Evolutionary conservation across 169 alveolate genomes (phyloP).

Genomic region (Eimeria falciformis): DNA sequence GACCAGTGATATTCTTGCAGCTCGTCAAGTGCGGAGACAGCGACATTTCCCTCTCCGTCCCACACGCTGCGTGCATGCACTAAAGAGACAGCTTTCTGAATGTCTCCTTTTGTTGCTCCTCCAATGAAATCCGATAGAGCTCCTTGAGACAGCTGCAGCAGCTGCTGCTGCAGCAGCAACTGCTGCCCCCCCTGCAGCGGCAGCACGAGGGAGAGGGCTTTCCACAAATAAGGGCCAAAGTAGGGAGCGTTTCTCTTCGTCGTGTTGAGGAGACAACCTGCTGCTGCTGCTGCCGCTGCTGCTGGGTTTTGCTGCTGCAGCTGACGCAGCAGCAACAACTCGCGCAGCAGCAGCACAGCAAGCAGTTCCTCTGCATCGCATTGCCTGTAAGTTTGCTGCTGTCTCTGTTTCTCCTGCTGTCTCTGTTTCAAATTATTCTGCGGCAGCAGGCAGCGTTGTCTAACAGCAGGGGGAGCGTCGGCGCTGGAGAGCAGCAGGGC

Average conservation of each 20-base stretch:
- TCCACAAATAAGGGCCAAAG: conserved; percentile 17
- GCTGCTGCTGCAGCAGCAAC: conserved; percentile 39
- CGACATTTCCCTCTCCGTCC: conserved; percentile 32
- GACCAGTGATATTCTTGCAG: conserved; percentile 35
- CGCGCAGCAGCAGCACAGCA: conserved; percentile 20
- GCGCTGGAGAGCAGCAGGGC: conserved; percentile 18
- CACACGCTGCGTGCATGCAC: conserved; percentile 48
- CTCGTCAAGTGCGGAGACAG: conserved; percentile 31
- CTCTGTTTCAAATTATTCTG: neutral
- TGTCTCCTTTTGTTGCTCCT: neutral
- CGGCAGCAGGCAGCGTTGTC: neutral
- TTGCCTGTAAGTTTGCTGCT: neutral
- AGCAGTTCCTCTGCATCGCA: conserved; percentile 36
- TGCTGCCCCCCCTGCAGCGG: conserved; percentile 41
- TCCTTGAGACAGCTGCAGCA: conserved; percentile 12
- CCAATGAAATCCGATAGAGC: neutral
- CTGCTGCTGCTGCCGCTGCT: conserved; percentile 18
- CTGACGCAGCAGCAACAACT: conserved; percentile 21
- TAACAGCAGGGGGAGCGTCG: neutral
- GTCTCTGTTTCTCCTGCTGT: neutral
- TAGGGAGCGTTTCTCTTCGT: conserved; percentile 5
- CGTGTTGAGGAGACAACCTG: conserved; percentile 10
- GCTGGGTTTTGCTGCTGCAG: conserved; percentile 29
- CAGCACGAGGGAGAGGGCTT: conserved; percentile 30
- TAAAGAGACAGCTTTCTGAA: conserved; percentile 20